A percentile compares a stretch with the other conserved stretches of the same genome.
phyloP scores from a whole-genome alignment of 768 basidiomycete species.

The Boletus speciosus region DNA sequence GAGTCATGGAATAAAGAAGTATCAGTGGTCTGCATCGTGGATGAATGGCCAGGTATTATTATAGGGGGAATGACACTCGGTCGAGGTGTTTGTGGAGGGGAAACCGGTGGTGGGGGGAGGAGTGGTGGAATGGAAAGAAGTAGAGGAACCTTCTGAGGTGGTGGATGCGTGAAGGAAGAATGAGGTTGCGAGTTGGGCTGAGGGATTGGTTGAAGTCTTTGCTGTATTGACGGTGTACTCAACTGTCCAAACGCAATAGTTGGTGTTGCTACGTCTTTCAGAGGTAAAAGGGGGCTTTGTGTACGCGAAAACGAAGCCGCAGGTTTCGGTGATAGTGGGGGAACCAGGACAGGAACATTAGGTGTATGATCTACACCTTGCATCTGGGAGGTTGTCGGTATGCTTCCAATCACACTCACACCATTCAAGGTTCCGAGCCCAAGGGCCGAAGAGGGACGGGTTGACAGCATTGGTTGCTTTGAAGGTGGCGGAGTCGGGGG shows the following conservation, averaged over 20 bases:
- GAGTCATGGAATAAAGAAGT: conserved; percentile 17
- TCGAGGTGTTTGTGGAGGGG: conserved; percentile 32
- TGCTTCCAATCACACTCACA: not conserved
- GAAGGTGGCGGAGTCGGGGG: conserved; percentile 42
- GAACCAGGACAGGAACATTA: conserved; percentile 14
- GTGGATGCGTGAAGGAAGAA: conserved; percentile 21
- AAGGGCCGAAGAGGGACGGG: conserved; percentile 7
- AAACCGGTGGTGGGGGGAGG: conserved; percentile 30
- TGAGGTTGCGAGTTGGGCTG: conserved; percentile 17
- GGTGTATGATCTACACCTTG: conserved; percentile 1
- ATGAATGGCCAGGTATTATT: conserved; percentile 7
- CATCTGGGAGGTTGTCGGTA: not conserved
- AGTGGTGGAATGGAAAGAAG: conserved; percentile 28
- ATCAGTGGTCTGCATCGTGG: not conserved
- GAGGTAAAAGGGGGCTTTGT: conserved; percentile 12
- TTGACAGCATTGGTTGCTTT: conserved; percentile 23
- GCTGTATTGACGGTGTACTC: conserved; percentile 6
- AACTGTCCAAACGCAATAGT: not conserved
- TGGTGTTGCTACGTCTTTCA: not conserved
- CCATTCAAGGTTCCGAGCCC: not conserved
- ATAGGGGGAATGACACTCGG: conserved; percentile 10
- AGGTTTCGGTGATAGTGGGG: conserved; percentile 33
- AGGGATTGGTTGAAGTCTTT: conserved; percentile 17
- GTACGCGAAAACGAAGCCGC: conserved; percentile 16
- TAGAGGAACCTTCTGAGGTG: conserved; percentile 20